Base-by-base conservation (phyloP, 2,329 filamentous ascomycete species). In the Cladophialophora carrionii region DNA sequence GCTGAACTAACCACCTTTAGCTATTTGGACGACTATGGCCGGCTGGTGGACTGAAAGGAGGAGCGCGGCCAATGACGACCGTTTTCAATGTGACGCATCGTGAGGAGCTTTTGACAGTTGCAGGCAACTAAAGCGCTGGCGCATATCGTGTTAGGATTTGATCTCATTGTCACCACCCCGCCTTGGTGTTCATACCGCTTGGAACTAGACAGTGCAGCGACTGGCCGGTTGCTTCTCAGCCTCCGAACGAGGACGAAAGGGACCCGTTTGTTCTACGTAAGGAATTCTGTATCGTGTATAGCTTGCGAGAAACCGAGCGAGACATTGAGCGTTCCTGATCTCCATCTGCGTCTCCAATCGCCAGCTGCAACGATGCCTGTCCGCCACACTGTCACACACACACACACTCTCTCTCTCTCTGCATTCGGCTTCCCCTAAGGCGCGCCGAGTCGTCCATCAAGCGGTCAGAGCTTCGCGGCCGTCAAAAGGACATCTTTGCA, bases 1-100 rank as follows among this genome's bases (percentile, higher is more conserved):
- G 31, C 10, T 32, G 37, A 46, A 46, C 63, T 62, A 51, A 63
- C 41, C 4, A 4, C 56, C 53, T 26, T 32, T 43, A 71, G 69
- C 32, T 71, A 71, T 58, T 55, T 71, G 22, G 69, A 71, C 32
- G 69, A 71, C 46, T 70, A 68, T 57, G 69, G 69, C 10, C 58
- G 69, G 26, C 54, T 71, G 49, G 62, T 70, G 12, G 60, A 67
- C 54, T 69, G 55, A 65, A 34, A 26, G 31, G 8, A 51, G 8
- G 48, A 17, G 2, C 22, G 17, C 3, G 20, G 48, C 48, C 20
- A 3, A n/a, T 10, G 24, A 20, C 14, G n/a, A 29, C 29, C 29
- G 1, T 54, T 6, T 17, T 12, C 17, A 5, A 43, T 17, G 17
- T 43, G n/a, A 43, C 37, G 48, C 14, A 24, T 52, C 12, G 9